Percentiles rank a stretch among this genome's conserved stretches.
Conservation (phyloP, 2,329 filamentous ascomycete genomes). For the Dothiorella sarmentorum region DNA sequence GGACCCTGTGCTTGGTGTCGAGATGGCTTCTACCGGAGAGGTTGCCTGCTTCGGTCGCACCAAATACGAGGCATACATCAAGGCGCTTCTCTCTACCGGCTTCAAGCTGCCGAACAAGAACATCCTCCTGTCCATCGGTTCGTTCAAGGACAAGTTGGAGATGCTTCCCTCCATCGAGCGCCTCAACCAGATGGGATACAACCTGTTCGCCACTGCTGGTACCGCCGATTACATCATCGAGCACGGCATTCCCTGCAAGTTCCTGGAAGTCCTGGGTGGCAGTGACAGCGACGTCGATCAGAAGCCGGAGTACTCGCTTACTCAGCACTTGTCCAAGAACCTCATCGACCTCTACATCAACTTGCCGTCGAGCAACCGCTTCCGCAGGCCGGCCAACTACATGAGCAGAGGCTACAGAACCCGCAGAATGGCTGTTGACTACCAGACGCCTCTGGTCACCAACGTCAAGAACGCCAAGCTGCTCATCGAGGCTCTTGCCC, state of each 20-base stretch:
- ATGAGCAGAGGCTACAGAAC: constrained; percentile 98
- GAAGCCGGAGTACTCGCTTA: constrained; percentile 94
- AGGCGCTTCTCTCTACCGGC: constrained; percentile 90
- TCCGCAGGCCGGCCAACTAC: constrained; percentile 93
- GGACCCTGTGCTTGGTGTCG: constrained; percentile 92
- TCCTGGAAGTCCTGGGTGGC: constrained; percentile 73
- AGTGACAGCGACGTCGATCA: constrained; percentile 73
- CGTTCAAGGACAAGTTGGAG: constrained; percentile 97
- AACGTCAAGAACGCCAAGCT: constrained; percentile 99
- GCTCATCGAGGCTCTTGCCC: constrained; percentile 86
- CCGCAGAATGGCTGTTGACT: constrained; percentile 94
- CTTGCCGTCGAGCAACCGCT: constrained; percentile 96
- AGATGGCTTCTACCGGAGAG: constrained; percentile 98
- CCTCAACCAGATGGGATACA: constrained; percentile 87
- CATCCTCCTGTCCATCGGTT: constrained; percentile 90
- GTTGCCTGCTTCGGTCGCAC: constrained; percentile 94
- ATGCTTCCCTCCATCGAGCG: constrained; percentile 91
- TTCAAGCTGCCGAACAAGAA: constrained; percentile 97
- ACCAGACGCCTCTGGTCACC: constrained; percentile 94
- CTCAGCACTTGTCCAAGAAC: constrained; percentile 95
- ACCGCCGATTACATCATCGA: constrained; percentile 96
- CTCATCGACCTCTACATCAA: constrained; percentile 99
- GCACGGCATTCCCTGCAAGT: constrained; percentile 88
- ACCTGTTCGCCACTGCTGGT: constrained; percentile 91
- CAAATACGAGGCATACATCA: constrained; percentile 97